Evolutionary conservation across 129 eudicot genomes (phyloP).

Genomic region (Centrapalus pauciflorus): DNA sequence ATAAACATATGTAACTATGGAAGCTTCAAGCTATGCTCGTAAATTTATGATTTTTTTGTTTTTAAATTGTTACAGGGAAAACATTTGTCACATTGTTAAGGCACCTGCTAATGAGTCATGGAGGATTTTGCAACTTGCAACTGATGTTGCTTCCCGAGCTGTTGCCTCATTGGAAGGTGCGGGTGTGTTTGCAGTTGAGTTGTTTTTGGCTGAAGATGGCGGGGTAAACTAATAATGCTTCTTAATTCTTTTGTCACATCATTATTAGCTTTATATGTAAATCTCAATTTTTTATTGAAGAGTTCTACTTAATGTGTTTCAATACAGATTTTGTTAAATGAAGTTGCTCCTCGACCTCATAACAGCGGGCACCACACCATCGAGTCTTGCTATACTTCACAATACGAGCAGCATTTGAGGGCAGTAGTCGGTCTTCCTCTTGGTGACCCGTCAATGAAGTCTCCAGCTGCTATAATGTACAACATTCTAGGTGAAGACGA

Average conservation of each 20-base stretch:
- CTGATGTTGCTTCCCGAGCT: conserved; percentile 72
- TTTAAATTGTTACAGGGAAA: conserved; percentile 47
- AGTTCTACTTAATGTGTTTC: not conserved
- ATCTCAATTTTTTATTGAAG: not conserved
- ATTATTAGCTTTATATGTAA: not conserved
- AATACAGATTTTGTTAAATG: conserved; percentile 78
- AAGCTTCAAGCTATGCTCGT: too few relatives aligned
- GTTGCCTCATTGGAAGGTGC: conserved; percentile 96
- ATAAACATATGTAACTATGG: not conserved
- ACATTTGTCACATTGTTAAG: conserved; percentile 91
- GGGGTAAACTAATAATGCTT: conserved; percentile 40
- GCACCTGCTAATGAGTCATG: conserved; percentile 87
- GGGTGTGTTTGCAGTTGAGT: conserved; percentile 91
- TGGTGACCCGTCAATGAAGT: conserved; percentile 96
- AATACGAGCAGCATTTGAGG: conserved; percentile 90
- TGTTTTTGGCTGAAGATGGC: conserved; percentile 79
- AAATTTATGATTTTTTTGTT: not conserved
- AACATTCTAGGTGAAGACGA: conserved; percentile 97
- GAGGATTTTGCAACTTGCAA: conserved; percentile 74
- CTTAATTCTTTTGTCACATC: not conserved
- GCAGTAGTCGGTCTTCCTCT: conserved; percentile 97
- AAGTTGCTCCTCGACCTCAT: conserved; percentile 98
- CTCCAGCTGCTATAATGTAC: conserved; percentile 92
- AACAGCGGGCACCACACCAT: conserved; percentile 97
- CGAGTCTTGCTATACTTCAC: conserved; percentile 88